Conservation (phyloP, 148 eudicot genomes). For the Polygonum aviculare region DNA sequence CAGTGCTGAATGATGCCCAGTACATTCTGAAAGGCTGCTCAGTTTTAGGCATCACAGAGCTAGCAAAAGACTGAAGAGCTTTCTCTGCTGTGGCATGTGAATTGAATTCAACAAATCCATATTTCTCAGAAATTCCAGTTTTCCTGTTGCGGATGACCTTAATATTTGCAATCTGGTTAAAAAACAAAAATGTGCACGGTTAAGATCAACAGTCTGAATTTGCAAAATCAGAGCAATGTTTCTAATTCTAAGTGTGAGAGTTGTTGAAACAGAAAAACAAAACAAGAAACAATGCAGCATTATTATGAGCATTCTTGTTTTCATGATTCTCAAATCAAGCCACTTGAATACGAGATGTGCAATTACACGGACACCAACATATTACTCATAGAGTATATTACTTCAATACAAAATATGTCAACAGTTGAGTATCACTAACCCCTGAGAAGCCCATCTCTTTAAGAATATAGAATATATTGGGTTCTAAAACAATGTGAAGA, state of each 20-base stretch:
- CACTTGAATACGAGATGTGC: neutral
- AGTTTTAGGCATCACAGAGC: slow-evolving; percentile 63
- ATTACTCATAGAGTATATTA: too few relatives aligned
- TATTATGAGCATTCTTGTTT: neutral
- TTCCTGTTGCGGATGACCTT: slow-evolving; percentile 92
- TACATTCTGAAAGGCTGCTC: slow-evolving; percentile 85
- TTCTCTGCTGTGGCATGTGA: slow-evolving; percentile 77
- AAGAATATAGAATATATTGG: neutral
- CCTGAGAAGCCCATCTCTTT: neutral
- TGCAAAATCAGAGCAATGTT: neutral
- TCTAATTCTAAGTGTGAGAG: neutral
- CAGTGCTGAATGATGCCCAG: slow-evolving; percentile 92
- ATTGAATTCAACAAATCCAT: slow-evolving; percentile 83
- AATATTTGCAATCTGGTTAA: slow-evolving; percentile 12
- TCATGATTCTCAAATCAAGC: neutral
- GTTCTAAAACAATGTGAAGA: neutral
- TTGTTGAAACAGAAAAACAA: neutral
- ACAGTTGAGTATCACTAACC: neutral
- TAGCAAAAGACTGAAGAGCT: slow-evolving; percentile 47
- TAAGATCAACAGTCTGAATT: neutral
- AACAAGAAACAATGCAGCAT: neutral
- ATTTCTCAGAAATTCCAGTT: slow-evolving; percentile 77
- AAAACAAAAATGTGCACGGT: neutral
- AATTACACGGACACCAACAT: neutral
- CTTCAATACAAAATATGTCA: neutral